Conservation (phyloP, 192 early-diverging fungal genomes). For the Dissophora globulifera region DNA sequence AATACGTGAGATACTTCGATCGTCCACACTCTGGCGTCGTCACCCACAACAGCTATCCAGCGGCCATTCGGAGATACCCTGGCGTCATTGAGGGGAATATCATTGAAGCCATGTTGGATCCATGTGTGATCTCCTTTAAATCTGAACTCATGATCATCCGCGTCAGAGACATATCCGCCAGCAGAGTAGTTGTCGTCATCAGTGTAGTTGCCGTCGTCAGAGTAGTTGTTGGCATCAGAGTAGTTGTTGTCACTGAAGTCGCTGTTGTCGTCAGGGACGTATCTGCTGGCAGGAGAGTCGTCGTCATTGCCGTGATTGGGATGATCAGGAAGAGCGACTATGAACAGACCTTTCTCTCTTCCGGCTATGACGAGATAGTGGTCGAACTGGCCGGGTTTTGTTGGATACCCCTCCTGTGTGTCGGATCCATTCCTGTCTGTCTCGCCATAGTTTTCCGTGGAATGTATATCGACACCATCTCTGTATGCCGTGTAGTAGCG, state of each 20-base stretch:
- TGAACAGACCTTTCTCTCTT: conserved; percentile 27
- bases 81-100: conserved; percentile 57
- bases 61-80: conserved; percentile 60
- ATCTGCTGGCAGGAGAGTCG: too few species aligned
- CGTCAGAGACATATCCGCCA: too few species aligned
- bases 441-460: background rate
- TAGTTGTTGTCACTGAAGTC: too few species aligned
- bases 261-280: too few species aligned
- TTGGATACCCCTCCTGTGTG: conserved; percentile 27
- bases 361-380: conserved; percentile 39
- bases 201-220: background rate
- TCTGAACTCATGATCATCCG: conserved; percentile 19
- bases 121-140: conserved; percentile 30
- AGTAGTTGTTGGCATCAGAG: too few species aligned
- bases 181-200: background rate
- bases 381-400: conserved; percentile 35
- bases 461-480: background rate
- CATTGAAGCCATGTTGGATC: conserved; percentile 37
- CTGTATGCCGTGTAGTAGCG: conserved; percentile 9
- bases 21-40: conserved; percentile 46
- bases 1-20: conserved; percentile 37
- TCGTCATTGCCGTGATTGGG: background rate
- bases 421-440: background rate
- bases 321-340: conserved; percentile 38
- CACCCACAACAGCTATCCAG: conserved; percentile 59